phyloP scores from a whole-genome alignment of 2,329 filamentous ascomycete species.

The Phyllosticta paracitricarpa region DNA sequence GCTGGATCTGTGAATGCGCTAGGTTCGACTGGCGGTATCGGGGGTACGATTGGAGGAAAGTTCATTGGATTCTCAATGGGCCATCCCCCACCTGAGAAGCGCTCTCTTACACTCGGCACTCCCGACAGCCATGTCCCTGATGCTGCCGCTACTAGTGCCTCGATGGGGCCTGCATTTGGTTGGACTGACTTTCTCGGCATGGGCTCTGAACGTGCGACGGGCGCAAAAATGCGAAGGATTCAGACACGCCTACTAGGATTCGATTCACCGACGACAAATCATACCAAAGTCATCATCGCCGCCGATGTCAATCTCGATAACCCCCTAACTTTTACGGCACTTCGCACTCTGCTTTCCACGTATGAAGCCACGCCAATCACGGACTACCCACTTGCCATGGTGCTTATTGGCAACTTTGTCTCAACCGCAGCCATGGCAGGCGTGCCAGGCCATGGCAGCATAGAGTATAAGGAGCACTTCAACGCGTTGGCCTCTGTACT shows the following conservation, averaged over 20 bases:
- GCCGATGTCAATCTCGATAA: conserved; percentile 59
- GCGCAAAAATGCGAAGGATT: conserved; percentile 70
- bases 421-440: conserved; percentile 50
- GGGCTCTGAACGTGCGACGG: conserved; percentile 77
- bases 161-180: conserved; percentile 51
- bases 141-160: conserved; percentile 39
- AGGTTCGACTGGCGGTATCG: conserved; percentile 70
- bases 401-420: conserved; percentile 78
- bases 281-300: conserved; percentile 27
- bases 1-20: conserved; percentile 48
- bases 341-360: conserved; percentile 65
- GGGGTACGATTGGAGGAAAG: conserved; percentile 81
- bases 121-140: conserved; percentile 36
- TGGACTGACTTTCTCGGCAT: conserved; percentile 96
- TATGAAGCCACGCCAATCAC: conserved; percentile 57
- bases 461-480: conserved; percentile 96
- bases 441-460: conserved; percentile 63
- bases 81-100: conserved; percentile 81
- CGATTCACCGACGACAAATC: conserved; percentile 18
- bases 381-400: conserved; percentile 64
- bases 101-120: conserved; percentile 63
- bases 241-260: conserved; percentile 55
- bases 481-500: conserved; percentile 76
- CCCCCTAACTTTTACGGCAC: conserved; percentile 67
- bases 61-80: conserved; percentile 88